Evolutionary conservation across 371 early-diverging fungal genomes (phyloP).

Genomic region (Blakeslea trispora): DNA sequence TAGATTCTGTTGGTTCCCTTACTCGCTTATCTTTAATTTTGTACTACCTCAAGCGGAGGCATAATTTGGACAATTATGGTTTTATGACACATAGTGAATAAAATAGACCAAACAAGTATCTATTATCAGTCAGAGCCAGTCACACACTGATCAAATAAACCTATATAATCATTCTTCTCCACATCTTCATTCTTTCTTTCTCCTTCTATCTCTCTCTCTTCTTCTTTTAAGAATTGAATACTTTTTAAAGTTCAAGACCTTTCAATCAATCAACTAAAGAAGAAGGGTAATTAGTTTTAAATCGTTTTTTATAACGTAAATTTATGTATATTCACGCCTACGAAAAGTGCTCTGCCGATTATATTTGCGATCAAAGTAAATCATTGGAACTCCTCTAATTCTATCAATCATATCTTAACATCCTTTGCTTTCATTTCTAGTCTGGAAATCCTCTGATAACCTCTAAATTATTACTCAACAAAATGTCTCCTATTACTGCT

Average conservation of each 20-base stretch:
- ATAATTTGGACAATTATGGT: neutral
- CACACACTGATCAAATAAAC: slow-evolving; percentile 12
- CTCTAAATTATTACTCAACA: slow-evolving; percentile 32
- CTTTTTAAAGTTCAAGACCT: neutral
- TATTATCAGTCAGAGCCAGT: neutral
- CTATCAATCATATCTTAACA: neutral
- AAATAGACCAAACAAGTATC: slow-evolving; percentile 7
- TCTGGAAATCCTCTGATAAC: slow-evolving; percentile 59
- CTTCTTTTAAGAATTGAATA: slow-evolving; percentile 9
- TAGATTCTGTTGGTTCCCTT: too few relatives aligned
- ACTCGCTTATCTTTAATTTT: too few relatives aligned
- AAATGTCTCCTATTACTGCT: slow-evolving; percentile 40
- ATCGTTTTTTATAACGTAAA: slow-evolving; percentile 18
- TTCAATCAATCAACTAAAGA: slow-evolving; percentile 6
- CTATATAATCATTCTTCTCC: neutral
- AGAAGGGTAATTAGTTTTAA: slow-evolving; percentile 10
- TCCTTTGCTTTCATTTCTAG: slow-evolving; percentile 19
- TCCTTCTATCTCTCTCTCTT: slow-evolving; percentile 3
- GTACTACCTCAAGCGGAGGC: too few relatives aligned
- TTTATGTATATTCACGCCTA: slow-evolving; percentile 82
- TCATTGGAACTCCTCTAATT: slow-evolving; percentile 5
- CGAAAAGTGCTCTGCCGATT: slow-evolving; percentile 83
- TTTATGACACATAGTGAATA: slow-evolving; percentile 22
- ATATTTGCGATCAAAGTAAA: slow-evolving; percentile 81
- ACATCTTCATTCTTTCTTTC: slow-evolving; percentile 5